A percentile compares a stretch with the other conserved stretches of the same genome.
These are phyloP conservation scores for Scedosporium boydii DNA, from an alignment of 2,329 filamentous ascomycete genomes.

Conservation along the genomic window DNA sequence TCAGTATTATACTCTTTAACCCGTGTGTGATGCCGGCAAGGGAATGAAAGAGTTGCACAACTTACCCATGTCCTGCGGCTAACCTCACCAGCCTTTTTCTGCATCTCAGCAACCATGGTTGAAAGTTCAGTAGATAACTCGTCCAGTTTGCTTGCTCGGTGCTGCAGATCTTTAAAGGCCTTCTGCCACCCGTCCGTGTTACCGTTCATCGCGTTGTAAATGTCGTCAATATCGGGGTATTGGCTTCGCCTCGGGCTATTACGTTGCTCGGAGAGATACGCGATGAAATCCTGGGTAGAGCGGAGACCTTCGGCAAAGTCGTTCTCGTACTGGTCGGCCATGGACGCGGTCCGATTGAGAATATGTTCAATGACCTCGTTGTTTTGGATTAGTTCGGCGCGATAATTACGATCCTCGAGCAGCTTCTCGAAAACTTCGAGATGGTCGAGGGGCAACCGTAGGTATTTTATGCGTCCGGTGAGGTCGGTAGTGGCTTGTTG, in stretches of 20 bases:
- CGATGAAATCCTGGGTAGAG: conserved; percentile 65
- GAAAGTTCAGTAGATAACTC: conserved; percentile 62
- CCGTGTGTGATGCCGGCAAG: too few relatives aligned
- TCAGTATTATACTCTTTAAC: neutral
- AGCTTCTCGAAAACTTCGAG: conserved; percentile 76
- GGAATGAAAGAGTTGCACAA: conserved; percentile 4
- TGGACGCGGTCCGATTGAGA: conserved; percentile 64
- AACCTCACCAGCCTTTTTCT: conserved; percentile 72
- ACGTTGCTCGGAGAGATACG: conserved; percentile 62
- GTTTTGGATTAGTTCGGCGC: conserved; percentile 70
- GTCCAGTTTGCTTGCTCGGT: conserved; percentile 61
- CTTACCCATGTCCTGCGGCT: conserved; percentile 69
- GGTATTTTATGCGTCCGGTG: conserved; percentile 65
- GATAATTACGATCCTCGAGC: conserved; percentile 75
- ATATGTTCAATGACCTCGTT: conserved; percentile 91
- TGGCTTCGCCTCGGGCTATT: conserved; percentile 51
- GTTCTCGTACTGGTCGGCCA: conserved; percentile 67
- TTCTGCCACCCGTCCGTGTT: conserved; percentile 87
- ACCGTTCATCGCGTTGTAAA: conserved; percentile 83
- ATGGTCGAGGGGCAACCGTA: conserved; percentile 78
- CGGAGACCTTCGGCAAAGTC: conserved; percentile 72
- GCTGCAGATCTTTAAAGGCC: conserved; percentile 67
- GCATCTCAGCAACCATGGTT: conserved; percentile 75
- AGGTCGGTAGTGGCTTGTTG: conserved; percentile 71
- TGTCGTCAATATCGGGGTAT: conserved; percentile 55